phyloP scores from a whole-genome alignment of 2,329 filamentous ascomycete species.

The Periconia sp. region DNA sequence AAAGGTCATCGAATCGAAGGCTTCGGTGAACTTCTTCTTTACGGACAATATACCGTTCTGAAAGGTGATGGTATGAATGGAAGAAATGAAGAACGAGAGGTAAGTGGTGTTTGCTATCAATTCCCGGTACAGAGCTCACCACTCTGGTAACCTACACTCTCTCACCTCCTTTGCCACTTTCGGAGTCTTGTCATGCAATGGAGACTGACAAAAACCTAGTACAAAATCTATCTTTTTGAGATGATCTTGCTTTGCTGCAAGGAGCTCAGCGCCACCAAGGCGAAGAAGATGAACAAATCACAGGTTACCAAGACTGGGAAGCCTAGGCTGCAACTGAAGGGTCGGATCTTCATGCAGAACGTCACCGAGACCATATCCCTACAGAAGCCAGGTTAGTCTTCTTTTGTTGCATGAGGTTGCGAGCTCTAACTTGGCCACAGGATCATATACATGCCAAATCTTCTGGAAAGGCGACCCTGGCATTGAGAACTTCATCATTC shows the following conservation, averaged over 20 bases:
- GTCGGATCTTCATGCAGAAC: slow-evolving; percentile 98
- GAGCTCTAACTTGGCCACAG: slow-evolving; percentile 52
- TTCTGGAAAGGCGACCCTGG: slow-evolving; percentile 98
- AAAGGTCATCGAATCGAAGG: slow-evolving; percentile 88
- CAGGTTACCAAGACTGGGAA: slow-evolving; percentile 75
- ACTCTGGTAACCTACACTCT: not conserved
- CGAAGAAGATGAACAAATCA: slow-evolving; percentile 75
- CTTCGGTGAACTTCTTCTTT: slow-evolving; percentile 88
- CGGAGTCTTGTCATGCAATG: too few relatives aligned
- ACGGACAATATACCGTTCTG: slow-evolving; percentile 89
- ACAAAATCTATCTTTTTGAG: slow-evolving; percentile 97
- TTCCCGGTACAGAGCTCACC: not conserved
- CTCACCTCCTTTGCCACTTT: not conserved
- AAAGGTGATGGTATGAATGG: slow-evolving; percentile 75
- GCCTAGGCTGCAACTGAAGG: slow-evolving; percentile 83
- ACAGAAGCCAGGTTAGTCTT: slow-evolving; percentile 77
- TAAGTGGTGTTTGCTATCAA: slow-evolving; percentile 51
- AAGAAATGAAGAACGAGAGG: slow-evolving; percentile 90
- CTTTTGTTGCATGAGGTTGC: not conserved
- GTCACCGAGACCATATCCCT: slow-evolving; percentile 92
- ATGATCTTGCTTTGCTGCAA: slow-evolving; percentile 96
- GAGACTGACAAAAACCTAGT: slow-evolving; percentile 60
- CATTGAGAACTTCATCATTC: slow-evolving; percentile 95
- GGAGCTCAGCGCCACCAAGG: slow-evolving; percentile 85
- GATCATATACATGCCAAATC: slow-evolving; percentile 93